Base-by-base conservation (phyloP, 257 asterid genomes). In the Plantago ovata region DNA sequence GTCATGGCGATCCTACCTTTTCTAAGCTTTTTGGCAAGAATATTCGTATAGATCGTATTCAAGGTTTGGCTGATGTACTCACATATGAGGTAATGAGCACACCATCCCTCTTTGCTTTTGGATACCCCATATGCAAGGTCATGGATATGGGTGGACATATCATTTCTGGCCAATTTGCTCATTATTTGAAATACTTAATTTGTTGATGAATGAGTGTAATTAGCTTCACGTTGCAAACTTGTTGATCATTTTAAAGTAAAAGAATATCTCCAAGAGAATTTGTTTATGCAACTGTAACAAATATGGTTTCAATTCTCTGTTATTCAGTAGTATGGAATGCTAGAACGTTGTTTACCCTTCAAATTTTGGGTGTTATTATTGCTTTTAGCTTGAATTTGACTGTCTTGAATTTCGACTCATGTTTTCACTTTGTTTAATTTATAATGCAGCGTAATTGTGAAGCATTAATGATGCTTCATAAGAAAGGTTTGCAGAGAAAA, bases 401-500 rank as follows among this genome's bases (percentile, higher is more conserved):
- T 41, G 20, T 62, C 42, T 15, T 64, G 44, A 56, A 53, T 58
- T 41, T 15, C 22, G 33, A 49, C 46, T 32, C 62, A 41, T 38
- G 28, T 48, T n/a, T 62, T 57, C 71, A 64, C 63, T 63, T 38
- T 24, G 61, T 14, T 49, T n/a, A 5, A 60, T 19, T 69, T 67
- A 63, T 42, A 61, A 3, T 74, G 79, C 94, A 91, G 98, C 94
- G 98, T 50, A 91, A 91, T 60, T 91, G 98, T 78, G 98, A 91
- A 76, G 98, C 98, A 65, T 74, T 91, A 53, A 91, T 91, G 98
- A 88, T 83, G 94, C 98, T 91, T 53, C 92, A 87, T 66, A 91
- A 85, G 87, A 91, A 81, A 77, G 98, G 98, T 14, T 77, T 91
- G 59, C 88, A 77, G 72, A 91, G 87, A 74, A 83, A 74, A 75